Evolutionary conservation across 306 rosid species (phyloP).

Genomic region (Ziziphus jujuba): DNA sequence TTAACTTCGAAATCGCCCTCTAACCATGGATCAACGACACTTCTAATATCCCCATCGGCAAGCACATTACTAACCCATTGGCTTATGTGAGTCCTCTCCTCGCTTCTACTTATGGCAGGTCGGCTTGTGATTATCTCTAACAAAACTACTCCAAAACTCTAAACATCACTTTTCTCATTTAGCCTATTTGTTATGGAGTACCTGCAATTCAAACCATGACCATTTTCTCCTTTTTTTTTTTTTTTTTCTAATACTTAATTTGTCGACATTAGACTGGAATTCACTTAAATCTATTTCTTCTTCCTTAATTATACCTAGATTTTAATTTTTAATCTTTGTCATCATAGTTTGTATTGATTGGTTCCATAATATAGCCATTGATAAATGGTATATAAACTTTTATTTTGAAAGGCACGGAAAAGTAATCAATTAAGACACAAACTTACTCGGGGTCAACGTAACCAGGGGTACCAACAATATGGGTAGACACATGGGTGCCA

Average conservation of each 20-base stretch:
- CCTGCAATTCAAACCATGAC: slow-evolving; percentile 1
- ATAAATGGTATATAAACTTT: too few relatives aligned
- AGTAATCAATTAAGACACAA: too few relatives aligned
- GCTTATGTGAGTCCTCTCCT: not conserved
- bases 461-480: not conserved
- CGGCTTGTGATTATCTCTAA: too few relatives aligned
- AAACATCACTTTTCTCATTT: slow-evolving; percentile 18
- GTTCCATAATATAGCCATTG: too few relatives aligned
- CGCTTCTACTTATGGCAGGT: not conserved
- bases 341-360: too few relatives aligned
- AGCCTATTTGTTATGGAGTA: not conserved
- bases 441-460: slow-evolving; percentile 3
- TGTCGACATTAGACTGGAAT: too few relatives aligned
- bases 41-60: slow-evolving; percentile 16
- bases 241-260: too few relatives aligned
- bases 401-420: too few relatives aligned
- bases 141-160: slow-evolving; percentile 19
- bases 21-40: slow-evolving; percentile 18
- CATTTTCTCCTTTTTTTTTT: too few relatives aligned
- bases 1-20: slow-evolving; percentile 6
- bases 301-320: too few relatives aligned
- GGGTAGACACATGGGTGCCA: not conserved
- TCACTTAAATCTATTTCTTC: too few relatives aligned
- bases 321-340: too few relatives aligned
- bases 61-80: slow-evolving; percentile 30